A percentile compares a stretch with the other conserved stretches of the same genome.
Evolutionary conservation across 2,329 filamentous ascomycete genomes (phyloP).

Genomic region (Fusarium gaditjirri): DNA sequence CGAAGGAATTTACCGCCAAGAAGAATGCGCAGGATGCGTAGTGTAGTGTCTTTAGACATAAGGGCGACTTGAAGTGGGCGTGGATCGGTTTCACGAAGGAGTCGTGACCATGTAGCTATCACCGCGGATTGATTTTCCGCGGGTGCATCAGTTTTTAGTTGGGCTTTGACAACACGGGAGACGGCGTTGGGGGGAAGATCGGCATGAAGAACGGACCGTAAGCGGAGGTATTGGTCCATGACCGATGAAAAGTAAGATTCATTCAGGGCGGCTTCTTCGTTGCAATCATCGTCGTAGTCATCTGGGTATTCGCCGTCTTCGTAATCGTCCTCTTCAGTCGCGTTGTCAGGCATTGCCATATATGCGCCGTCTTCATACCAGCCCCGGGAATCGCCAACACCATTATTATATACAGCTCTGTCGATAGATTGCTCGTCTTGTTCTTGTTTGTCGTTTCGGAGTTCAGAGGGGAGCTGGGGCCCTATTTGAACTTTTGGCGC

Average conservation of each 20-base stretch:
- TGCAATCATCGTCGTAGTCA: constrained; percentile 39
- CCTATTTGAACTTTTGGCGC: constrained; percentile 67
- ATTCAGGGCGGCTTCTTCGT: constrained; percentile 58
- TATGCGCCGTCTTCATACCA: constrained; percentile 85
- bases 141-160: constrained; percentile 66
- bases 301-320: constrained; percentile 44
- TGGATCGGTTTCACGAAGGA: constrained; percentile 65
- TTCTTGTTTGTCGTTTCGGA: constrained; percentile 35
- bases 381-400: constrained; percentile 66
- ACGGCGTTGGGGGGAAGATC: constrained; percentile 64
- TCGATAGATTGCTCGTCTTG: constrained; percentile 50
- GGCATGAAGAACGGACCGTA: constrained; percentile 70
- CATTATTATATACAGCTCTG: constrained; percentile 59
- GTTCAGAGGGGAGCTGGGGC: constrained; percentile 59
- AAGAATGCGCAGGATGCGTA: constrained; percentile 75
- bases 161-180: constrained; percentile 62
- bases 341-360: constrained; percentile 65
- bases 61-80: constrained; percentile 68
- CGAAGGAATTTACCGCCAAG: constrained; percentile 71
- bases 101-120: constrained; percentile 62
- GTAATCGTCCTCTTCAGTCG: constrained; percentile 44
- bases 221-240: constrained; percentile 69
- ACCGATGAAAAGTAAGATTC: constrained; percentile 76
- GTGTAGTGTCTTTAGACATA: constrained; percentile 73
- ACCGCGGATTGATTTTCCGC: constrained; percentile 63